Evolutionary conservation across 495 filamentous ascomycete genomes (phyloP), one percentile per base, ranked within the genome.

Genomic region (Penicillium silybi): DNA sequence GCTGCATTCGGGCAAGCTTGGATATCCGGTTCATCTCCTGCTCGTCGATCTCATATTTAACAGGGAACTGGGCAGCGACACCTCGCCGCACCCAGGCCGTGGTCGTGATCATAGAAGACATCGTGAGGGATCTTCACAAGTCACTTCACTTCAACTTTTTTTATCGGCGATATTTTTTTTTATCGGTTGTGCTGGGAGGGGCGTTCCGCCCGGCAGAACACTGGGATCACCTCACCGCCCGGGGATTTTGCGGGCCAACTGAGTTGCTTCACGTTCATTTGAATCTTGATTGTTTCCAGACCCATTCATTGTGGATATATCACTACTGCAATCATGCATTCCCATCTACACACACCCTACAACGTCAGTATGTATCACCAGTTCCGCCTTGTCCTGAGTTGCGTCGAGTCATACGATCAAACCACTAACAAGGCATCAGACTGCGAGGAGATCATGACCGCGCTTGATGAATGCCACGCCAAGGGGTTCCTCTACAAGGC

Each of bases 401-500:
- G 16, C 3, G n/a, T 18, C 25, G 27, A 13, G 19, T 25, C 29
- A 34, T 43, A 18, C 26, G 47, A 50, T 43, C 47, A 34, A 19
- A 29, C 16, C 23, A 47, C 57, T 52, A 47, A 59, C 38, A n/a
- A 44, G 46, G 11, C 18, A 18, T 22, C 57, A 98, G 95, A 84
- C 53, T 98, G 93, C 80, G 88, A 91, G 70, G 90, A 91, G 56
- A 80, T 97, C 60, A 96, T 97, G 87, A 82, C 71, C 17, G 86
- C 88, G 44, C 87, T 98, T 51, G 93, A 97, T 48, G 90, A 96
- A 76, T 98, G 93, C 73, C 93, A 98, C 67, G 91, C 89, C 11
- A 80, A 80, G 37, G 92, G 92, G 23, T 97, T 97, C 75, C 64
- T 97, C 8, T 88, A 85, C 79, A 96, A 93, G 67, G 81, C 86